These are phyloP conservation scores for Meira miltonrushii DNA, from an alignment of 1,284 basidiomycete species.

Conservation along the genomic window DNA sequence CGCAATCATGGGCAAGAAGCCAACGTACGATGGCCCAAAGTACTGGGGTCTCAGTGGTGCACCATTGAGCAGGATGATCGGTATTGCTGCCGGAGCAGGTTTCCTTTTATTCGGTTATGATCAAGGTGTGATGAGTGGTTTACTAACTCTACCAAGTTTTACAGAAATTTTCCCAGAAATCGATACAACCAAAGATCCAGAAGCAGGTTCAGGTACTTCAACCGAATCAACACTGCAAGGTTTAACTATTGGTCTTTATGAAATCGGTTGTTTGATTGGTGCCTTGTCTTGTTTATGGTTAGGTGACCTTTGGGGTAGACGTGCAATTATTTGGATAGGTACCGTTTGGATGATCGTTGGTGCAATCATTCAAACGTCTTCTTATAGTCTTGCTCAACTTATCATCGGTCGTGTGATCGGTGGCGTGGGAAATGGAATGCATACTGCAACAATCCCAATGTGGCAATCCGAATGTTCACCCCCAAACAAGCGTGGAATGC, in stretches of 20 bases:
- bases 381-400: slow-evolving; percentile 25
- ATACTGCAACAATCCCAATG: slow-evolving; percentile 49
- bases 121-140: slow-evolving; percentile 48
- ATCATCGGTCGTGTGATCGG: slow-evolving; percentile 44
- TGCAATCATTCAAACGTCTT: slow-evolving; percentile 33
- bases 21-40: not conserved
- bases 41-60: not conserved
- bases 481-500: slow-evolving; percentile 45
- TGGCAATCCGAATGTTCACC: slow-evolving; percentile 48
- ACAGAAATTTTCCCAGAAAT: slow-evolving; percentile 33
- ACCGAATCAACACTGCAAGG: slow-evolving; percentile 31
- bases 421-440: slow-evolving; percentile 49
- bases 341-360: slow-evolving; percentile 38
- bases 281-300: slow-evolving; percentile 41
- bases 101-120: not conserved
- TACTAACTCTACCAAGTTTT: slow-evolving; percentile 42
- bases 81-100: slow-evolving; percentile 3
- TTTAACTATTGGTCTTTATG: slow-evolving; percentile 45
- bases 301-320: slow-evolving; percentile 42
- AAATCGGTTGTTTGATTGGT: slow-evolving; percentile 45
- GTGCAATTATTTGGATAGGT: slow-evolving; percentile 45
- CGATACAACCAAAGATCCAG: slow-evolving; percentile 18
- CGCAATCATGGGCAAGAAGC: not conserved
- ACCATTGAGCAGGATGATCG: not conserved
- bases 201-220: slow-evolving; percentile 11